Conservation (phyloP, 805 yeast genomes). For the Hanseniaspora jakobsenii region DNA sequence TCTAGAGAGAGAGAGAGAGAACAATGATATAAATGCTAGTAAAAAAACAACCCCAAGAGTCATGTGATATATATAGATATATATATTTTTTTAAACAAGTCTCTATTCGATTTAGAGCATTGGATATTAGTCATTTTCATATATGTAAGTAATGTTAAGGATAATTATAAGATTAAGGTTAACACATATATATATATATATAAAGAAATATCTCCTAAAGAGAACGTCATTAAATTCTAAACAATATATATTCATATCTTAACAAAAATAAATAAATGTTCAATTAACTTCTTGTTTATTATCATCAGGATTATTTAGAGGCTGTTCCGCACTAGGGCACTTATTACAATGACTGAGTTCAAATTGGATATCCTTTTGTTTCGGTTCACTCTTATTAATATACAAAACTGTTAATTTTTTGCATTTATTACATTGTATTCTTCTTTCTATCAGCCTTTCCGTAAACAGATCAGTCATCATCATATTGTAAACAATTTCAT, state of each 20-base stretch:
- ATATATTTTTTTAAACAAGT: too few species aligned
- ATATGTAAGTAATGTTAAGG: too few species aligned
- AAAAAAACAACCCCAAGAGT: neutral
- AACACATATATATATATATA: too few species aligned
- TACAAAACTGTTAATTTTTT: neutral
- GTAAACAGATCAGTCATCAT: neutral
- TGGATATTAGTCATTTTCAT: too few species aligned
- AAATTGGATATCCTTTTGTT: neutral
- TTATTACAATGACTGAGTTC: too few species aligned
- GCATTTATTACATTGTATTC: neutral
- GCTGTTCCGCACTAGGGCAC: too few species aligned
- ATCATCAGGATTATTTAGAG: neutral
- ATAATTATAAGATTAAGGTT: too few species aligned
- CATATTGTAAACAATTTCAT: conserved; percentile 4
- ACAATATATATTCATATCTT: neutral
- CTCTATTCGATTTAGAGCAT: too few species aligned
- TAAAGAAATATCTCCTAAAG: too few species aligned
- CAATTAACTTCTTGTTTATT: neutral
- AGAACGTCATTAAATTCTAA: too few species aligned
- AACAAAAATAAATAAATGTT: neutral
- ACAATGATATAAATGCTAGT: neutral
- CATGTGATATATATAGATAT: too few species aligned
- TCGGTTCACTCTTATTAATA: neutral
- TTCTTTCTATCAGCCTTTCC: neutral
- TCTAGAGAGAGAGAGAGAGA: too few species aligned